phyloP scores from a whole-genome alignment of 331 rosid species.

The Quercus phellos region DNA sequence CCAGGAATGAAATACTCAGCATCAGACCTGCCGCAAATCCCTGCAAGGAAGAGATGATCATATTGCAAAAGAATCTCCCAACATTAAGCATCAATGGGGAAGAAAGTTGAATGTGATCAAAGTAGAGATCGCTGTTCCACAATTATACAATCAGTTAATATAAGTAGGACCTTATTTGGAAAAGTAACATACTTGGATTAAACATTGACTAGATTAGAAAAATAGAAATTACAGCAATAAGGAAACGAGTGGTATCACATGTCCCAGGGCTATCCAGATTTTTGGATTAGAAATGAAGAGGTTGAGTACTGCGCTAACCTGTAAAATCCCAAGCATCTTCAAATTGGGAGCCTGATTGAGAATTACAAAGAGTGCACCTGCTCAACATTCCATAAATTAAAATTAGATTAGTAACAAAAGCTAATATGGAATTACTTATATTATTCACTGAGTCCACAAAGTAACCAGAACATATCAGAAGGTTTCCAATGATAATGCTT shows the following conservation, averaged over 20 bases:
- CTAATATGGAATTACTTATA: not conserved
- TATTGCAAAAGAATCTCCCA: not conserved
- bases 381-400: constrained; percentile 26
- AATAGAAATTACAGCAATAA: not conserved
- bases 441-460: not conserved
- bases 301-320: constrained; percentile 43
- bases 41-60: constrained; percentile 36
- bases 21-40: constrained; percentile 99
- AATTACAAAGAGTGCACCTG: constrained; percentile 92
- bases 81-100: not conserved
- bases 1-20: constrained; percentile 95
- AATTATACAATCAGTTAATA: not conserved
- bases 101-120: not conserved
- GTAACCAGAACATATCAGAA: not conserved
- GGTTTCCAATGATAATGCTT: not conserved
- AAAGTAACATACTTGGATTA: not conserved
- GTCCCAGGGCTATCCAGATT: not conserved
- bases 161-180: not conserved
- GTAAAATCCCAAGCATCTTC: constrained; percentile 94
- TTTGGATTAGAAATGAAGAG: not conserved
- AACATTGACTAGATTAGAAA: not conserved
- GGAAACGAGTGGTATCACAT: not conserved
- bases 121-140: not conserved
- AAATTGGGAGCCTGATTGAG: constrained; percentile 76
- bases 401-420: constrained; percentile 18